These are phyloP conservation scores for Tricholomella constricta DNA, from an alignment of 768 basidiomycete species.

Conservation along the genomic window DNA sequence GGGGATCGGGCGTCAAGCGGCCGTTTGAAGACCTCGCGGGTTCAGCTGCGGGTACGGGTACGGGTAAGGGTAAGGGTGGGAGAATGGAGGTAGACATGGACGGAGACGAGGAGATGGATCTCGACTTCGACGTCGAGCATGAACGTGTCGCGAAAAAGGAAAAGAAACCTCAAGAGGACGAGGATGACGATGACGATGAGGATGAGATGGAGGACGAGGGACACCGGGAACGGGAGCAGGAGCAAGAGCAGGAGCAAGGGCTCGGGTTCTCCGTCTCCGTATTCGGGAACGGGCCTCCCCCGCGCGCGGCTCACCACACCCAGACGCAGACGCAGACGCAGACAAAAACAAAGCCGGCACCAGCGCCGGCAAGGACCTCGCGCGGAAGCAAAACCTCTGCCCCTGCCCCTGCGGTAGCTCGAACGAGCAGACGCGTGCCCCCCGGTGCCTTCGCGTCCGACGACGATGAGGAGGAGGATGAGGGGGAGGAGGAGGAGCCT, in stretches of 20 bases:
- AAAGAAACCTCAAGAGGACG: no score
- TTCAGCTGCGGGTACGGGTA: constrained; percentile 6
- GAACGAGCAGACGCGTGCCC: constrained; percentile 31
- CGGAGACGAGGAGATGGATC: not conserved
- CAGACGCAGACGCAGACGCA: no score
- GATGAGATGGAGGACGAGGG: constrained; percentile 13
- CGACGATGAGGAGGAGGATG: constrained; percentile 39
- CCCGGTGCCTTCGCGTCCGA: constrained; percentile 50
- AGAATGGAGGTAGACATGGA: constrained; percentile 4
- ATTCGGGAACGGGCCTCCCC: constrained; percentile 22
- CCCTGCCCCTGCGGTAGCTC: constrained; percentile 8
- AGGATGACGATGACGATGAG: no score
- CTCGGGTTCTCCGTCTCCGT: constrained; percentile 26
- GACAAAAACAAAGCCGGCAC: constrained; percentile 14
- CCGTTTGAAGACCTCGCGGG: constrained; percentile 25
- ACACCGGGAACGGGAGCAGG: constrained; percentile 1
- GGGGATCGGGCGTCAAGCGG: no score
- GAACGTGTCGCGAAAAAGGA: no score
- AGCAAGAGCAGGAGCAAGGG: constrained; percentile 14
- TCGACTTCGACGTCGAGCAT: constrained; percentile 20
- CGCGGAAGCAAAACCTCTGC: not conserved
- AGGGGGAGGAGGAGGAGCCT: constrained; percentile 26
- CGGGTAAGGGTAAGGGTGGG: constrained; percentile 2
- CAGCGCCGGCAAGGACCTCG: not conserved
- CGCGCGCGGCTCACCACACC: no score